Percentiles rank a stretch among this genome's conserved stretches.
phyloP scores from a whole-genome alignment of 768 basidiomycete genomes.

The Tricholoma sp. region DNA sequence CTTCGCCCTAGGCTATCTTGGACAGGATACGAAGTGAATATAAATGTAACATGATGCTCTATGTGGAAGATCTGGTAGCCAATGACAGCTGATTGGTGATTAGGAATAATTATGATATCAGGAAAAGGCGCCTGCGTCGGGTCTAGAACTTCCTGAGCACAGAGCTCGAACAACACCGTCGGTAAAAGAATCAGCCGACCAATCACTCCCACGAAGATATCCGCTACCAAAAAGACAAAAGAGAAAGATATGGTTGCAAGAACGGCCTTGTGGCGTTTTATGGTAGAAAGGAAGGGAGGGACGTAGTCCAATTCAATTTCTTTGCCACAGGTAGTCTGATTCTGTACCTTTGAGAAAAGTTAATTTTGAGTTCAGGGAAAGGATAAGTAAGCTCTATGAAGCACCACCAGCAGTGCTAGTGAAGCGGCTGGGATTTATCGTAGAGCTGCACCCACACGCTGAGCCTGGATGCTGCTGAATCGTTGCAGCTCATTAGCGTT shows the following conservation, averaged over 20 bases:
- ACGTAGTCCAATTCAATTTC: slow-evolving; percentile 7
- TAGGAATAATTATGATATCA: not conserved
- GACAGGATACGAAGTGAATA: not conserved
- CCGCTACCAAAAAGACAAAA: not conserved
- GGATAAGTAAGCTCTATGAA: not conserved
- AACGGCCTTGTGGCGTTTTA: not conserved
- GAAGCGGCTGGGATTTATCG: slow-evolving; percentile 70
- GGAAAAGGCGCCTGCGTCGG: not conserved
- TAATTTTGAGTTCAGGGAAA: not conserved
- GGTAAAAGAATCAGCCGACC: not conserved
- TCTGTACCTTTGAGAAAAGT: slow-evolving; percentile 1
- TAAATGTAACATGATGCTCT: slow-evolving; percentile 1
- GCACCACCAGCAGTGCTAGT: slow-evolving; percentile 12
- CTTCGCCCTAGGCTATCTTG: too few species aligned
- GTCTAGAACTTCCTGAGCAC: not conserved
- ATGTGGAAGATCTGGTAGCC: too few species aligned
- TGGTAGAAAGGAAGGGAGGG: not conserved
- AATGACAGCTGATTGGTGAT: not conserved
- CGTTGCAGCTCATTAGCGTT: slow-evolving; percentile 83
- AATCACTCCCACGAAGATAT: not conserved
- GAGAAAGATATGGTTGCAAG: not conserved
- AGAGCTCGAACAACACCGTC: not conserved
- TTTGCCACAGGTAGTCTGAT: not conserved
- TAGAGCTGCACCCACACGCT: slow-evolving; percentile 68
- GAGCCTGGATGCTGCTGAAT: slow-evolving; percentile 84